Base-by-base conservation (phyloP, 306 rosid genomes). In the Cicer pinnatifidum region DNA sequence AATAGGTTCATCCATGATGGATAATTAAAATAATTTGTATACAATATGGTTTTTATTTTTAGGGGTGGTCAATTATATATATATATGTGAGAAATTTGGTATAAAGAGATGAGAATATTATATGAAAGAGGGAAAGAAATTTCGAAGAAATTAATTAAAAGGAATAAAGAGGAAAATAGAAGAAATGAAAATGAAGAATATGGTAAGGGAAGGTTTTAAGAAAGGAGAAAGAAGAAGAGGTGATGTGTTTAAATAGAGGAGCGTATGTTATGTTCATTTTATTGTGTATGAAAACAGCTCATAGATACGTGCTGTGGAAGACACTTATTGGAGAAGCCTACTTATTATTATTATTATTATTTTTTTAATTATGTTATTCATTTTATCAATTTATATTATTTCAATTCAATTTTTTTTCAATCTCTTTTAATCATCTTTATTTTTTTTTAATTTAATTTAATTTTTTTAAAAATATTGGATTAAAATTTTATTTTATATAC, bases 301-400 rank as follows among this genome's bases (percentile, higher is more conserved):
- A 82, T 40, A 53, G 85, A 82, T 83, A 67, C 96, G 92, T 90
- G 83, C 52, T 35, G 81, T 65, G 78, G 82, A 90, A 88, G 96
- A 69, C 80, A 88, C 91, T 75, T 90, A 9, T 74, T 28, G 4
- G 47, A 67, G 44, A 90, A 86, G 90, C 81, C 77, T 73, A 15
- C 35, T 17, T 41, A 28, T 28, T 28, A 3, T 28, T 28, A 1
- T 28, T 28, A 1, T 28, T 35, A n/a, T 16, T 7, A 8, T 16
- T 52, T 16, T 16, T 23, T 23, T 0, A 23, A 28, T 3, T 28
- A 28, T 28, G 33, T 28, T 28, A 28, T 28, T 28, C 0, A 0
- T 28, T 28, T 28, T 28, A 28, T 28, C 4, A 28, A 28, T 3
- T 28, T 28, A 0, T 2, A 28, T 28, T 0, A 3, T 28, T 4